Evolutionary conservation across 768 basidiomycete genomes (phyloP), one percentile per base, ranked within the genome.

Genomic region (Exidia glandulosa): DNA sequence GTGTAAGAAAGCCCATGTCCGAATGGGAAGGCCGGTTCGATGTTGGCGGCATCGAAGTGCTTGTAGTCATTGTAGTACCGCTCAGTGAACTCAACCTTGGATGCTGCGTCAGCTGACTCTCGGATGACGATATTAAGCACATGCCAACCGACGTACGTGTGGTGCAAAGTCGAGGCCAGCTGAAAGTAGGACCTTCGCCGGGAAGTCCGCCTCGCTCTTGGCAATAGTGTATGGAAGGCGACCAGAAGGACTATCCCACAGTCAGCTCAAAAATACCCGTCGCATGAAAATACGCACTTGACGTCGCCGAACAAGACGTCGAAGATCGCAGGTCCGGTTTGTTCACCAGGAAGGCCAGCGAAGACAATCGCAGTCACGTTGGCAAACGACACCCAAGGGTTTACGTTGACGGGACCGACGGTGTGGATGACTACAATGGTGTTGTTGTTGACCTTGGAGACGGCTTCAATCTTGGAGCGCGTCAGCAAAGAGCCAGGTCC

Each of bases 1-100:
- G 88, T 88, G 70, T 89, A 91, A 2, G 81, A 83, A 14, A 90
- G 74, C 2, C 88, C 88, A 67, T 81, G 88, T 3, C 87, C 87
- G 69, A 88, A 89, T 64, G 82, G 79, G 66, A 76, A 92, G 36
- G 88, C 87, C 3, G 90, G 90, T 0, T 77, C 77, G 63, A 91
- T 89, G 62, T 85, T 80, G 70, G 81, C 74, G 81, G 63, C 52
- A 36, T 70, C 69, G 50, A 70, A 69, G 57, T 62, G 62, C 23
- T 62, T 55, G 57, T 68, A 66, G 45, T 64, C 67, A 23, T 66
- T 54, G 25, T 62, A 48, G 3, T 69, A 48, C 6, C 76, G 74
- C 59, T 74, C 73, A 25, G 61, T 68, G 61, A 74, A 73, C 34
- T 65, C 62, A 58, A 75, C 70, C 75, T 83, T 61, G 30, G 66